Percentiles rank a stretch among this genome's conserved stretches.
These are phyloP conservation scores for Mycena haematopus DNA, from an alignment of 768 basidiomycete species.

Conservation along the genomic window DNA sequence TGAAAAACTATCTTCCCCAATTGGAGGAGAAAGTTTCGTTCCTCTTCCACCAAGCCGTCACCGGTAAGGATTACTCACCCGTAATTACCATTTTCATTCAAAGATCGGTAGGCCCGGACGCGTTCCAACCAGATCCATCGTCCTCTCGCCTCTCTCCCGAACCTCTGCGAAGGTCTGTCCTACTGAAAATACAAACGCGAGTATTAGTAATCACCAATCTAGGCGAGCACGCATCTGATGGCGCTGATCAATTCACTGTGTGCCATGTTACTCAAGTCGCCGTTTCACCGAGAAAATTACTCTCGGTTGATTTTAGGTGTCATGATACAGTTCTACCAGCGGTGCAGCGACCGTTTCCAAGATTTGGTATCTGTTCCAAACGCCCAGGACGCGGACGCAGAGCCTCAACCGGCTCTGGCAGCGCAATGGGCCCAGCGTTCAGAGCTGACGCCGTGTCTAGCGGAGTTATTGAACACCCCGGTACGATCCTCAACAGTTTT, in stretches of 20 bases:
- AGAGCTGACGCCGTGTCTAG: conserved; percentile 77
- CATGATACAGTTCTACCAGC: conserved; percentile 95
- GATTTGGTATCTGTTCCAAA: conserved; percentile 59
- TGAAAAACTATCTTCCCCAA: conserved; percentile 92
- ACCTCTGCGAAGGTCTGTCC: conserved; percentile 76
- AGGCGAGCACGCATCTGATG: conserved; percentile 87
- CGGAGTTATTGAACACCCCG: conserved; percentile 61
- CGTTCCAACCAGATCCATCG: conserved; percentile 82
- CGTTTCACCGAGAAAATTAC: conserved; percentile 95
- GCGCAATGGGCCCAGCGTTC: conserved; percentile 87
- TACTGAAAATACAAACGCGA: not conserved
- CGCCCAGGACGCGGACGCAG: conserved; percentile 43
- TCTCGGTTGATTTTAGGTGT: conserved; percentile 92
- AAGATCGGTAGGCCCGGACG: conserved; percentile 59
- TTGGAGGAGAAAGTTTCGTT: conserved; percentile 91
- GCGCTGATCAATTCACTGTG: conserved; percentile 92
- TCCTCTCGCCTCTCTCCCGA: conserved; percentile 68
- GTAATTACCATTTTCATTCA: conserved; percentile 41
- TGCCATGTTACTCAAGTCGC: conserved; percentile 87
- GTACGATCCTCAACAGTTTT: conserved; percentile 43
- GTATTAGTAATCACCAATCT: conserved; percentile 15
- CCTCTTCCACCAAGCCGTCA: conserved; percentile 86
- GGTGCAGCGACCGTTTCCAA: conserved; percentile 89
- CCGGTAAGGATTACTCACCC: conserved; percentile 51
- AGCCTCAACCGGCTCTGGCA: conserved; percentile 59